Base-by-base conservation (phyloP, 164 flowering plant species). In the Vitis vinifera region DNA sequence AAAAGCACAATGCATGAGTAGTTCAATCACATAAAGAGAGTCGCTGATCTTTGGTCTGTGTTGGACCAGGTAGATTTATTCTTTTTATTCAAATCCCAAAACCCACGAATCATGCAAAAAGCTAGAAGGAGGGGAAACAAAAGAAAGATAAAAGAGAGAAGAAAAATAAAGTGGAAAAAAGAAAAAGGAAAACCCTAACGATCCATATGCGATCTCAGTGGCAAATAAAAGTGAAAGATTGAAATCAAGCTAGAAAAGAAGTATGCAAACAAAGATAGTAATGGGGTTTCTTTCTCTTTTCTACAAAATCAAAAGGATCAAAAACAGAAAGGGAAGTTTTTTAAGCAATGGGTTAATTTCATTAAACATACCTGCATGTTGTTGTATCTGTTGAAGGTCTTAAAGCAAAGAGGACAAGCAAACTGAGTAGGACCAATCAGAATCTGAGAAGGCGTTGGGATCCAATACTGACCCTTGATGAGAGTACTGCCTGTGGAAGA, bases 371-470 rank as follows among this genome's bases (percentile, higher is more conserved):
- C 96, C 97, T 92, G 96, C 96, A 93, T 93, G 86, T 91, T 93
- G 81, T 93, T 93, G 89, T 93, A 91, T 89, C 97, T 88, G 76
- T 91, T 93, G 90, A 93, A 93, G 74, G 97, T 93, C 80, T 90
- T 93, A 89, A 79, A 90, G 85, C 98, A 93, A 82, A 93, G 92
- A 74, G 94, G 97, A 76, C 98, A 93, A 14, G 98, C 86, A 77
- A 93, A 93, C 82, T 93, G 98, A 16, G 97, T 91, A 70, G 98
- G 98, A 62, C 98, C 98, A 83, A 93, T 90, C 70, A 93, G 80
- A 73, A 93, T 93, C 85, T 93, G 98, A 31, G 98, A 77, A 37
- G 98, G 97, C 9, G 98, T 90, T 12, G 98, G 98, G 76, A 93
- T 93, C 98, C 98, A 93, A 68, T 91, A 93, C 67, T 93, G 98